Evolutionary conservation across 1,284 basidiomycete species (phyloP), one percentile per base, ranked within the genome.

Genomic region (Lentinus polychrous): DNA sequence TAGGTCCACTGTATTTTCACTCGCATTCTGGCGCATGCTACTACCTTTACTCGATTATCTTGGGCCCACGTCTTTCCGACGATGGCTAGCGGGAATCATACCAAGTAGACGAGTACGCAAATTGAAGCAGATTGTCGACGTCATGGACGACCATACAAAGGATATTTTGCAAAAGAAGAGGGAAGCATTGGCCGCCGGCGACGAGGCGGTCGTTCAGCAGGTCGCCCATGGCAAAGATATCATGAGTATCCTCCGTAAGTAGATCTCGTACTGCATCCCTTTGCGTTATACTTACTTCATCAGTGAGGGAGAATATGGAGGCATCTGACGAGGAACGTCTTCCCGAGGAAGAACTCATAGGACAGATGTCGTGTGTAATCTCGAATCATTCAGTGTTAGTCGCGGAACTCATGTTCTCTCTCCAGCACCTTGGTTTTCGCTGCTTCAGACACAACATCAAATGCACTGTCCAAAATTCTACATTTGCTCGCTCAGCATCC

Each of bases 221-320:
- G 58, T 72, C 32, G 65, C 60, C 3, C 55, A 66, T 43, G 72
- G 70, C 5, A 71, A 69, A 49, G 75, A 77, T 53, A 61, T 75
- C 41, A 67, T 75, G 55, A 74, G 71, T 46, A 65, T 75, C n/a
- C 47, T 66, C 2, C 47, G 66, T 76, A 41, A 57, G 72, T 61
- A 17, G 37, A 12, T n/a, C 18, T n/a, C 14, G 12, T 14, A 4
- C 18, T 18, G 12, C n/a, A 4, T 12, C 39, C 7, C n/a, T 22
- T 40, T 14, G 10, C 8, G 22, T 40, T 40, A 5, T 20, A 23
- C 17, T 17, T 18, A 40, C 39, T 5, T 37, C n/a, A 37, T 4
- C 35, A 57, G 63, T 65, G 3, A 55, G 49, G 36, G 64, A 57
- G 20, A 64, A 64, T 44, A 55, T 55, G 49, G 36, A 51, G 3